These are phyloP conservation scores for Tylopilus plumbeoviolaceoides DNA, from an alignment of 768 basidiomycete species.

Conservation along the genomic window DNA sequence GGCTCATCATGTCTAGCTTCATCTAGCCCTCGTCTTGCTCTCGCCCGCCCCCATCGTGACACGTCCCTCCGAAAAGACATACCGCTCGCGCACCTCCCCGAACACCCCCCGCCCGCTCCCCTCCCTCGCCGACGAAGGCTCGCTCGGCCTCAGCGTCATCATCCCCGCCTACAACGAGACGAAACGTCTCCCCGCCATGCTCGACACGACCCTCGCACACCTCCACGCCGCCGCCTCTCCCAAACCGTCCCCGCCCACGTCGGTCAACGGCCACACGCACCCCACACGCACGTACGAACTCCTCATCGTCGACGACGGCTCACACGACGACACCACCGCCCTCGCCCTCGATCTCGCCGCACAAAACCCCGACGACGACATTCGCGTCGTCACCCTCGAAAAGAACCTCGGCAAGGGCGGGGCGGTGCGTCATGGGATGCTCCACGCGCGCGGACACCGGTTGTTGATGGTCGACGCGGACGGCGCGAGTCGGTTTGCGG, in stretches of 20 bases:
- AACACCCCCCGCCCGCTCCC: constrained; percentile 53
- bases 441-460: constrained; percentile 71
- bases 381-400: constrained; percentile 74
- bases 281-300: constrained; percentile 67
- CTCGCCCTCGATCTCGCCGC: constrained; percentile 62
- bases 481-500: constrained; percentile 84
- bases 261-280: background rate
- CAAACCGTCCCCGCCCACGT: constrained; percentile 4
- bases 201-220: constrained; percentile 67
- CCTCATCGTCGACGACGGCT: constrained; percentile 89
- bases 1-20: constrained; percentile 45
- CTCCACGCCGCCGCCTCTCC: constrained; percentile 35
- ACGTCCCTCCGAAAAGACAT: constrained; percentile 64
- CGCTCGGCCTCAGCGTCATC: constrained; percentile 73
- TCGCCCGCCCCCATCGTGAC: constrained; percentile 68
- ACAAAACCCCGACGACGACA: constrained; percentile 51
- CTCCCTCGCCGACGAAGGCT: constrained; percentile 49
- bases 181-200: constrained; percentile 79
- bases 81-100: constrained; percentile 53
- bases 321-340: constrained; percentile 66
- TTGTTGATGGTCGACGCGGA: constrained; percentile 94
- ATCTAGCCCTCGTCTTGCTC: constrained; percentile 66
- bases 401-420: constrained; percentile 91
- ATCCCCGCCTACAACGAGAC: constrained; percentile 93
- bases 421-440: constrained; percentile 87